Evolutionary conservation across 768 basidiomycete genomes (phyloP).

Genomic region (Leccinum disarticulatum): DNA sequence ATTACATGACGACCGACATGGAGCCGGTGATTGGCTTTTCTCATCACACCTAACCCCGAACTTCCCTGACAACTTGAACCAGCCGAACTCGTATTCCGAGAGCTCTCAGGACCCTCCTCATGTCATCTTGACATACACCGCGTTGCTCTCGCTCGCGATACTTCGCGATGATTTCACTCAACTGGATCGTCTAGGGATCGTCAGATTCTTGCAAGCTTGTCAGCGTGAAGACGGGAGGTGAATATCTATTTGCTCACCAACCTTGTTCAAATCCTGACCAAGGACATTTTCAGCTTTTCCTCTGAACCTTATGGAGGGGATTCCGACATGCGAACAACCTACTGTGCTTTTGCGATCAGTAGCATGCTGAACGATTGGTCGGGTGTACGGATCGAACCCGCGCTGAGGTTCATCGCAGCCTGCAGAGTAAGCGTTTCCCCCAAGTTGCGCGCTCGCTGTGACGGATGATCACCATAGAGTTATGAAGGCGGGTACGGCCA

Average conservation of each 20-base stretch:
- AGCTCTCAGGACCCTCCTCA: slow-evolving; percentile 67
- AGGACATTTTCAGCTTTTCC: slow-evolving; percentile 52
- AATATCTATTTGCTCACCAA: neutral
- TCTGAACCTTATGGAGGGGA: slow-evolving; percentile 68
- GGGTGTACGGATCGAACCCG: slow-evolving; percentile 59
- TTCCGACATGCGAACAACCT: slow-evolving; percentile 78
- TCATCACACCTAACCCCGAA: neutral
- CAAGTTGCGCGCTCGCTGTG: neutral
- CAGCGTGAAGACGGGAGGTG: slow-evolving; percentile 86
- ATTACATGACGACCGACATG: slow-evolving; percentile 57
- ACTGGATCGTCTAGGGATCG: slow-evolving; percentile 69
- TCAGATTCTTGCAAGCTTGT: slow-evolving; percentile 64
- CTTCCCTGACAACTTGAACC: slow-evolving; percentile 14
- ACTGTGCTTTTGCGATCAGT: slow-evolving; percentile 85
- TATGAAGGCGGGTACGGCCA: slow-evolving; percentile 95
- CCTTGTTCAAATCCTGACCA: slow-evolving; percentile 15
- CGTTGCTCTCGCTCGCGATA: slow-evolving; percentile 78
- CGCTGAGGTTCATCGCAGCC: slow-evolving; percentile 60
- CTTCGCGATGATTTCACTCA: slow-evolving; percentile 80
- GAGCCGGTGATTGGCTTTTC: slow-evolving; percentile 11
- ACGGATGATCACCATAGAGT: slow-evolving; percentile 48
- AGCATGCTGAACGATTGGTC: slow-evolving; percentile 80
- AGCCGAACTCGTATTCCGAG: slow-evolving; percentile 41
- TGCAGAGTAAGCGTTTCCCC: slow-evolving; percentile 60
- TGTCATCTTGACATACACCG: slow-evolving; percentile 93